A percentile compares a stretch with the other conserved stretches of the same genome.
phyloP scores from a whole-genome alignment of 768 basidiomycete species.

The Aureoboletus auriporus region DNA sequence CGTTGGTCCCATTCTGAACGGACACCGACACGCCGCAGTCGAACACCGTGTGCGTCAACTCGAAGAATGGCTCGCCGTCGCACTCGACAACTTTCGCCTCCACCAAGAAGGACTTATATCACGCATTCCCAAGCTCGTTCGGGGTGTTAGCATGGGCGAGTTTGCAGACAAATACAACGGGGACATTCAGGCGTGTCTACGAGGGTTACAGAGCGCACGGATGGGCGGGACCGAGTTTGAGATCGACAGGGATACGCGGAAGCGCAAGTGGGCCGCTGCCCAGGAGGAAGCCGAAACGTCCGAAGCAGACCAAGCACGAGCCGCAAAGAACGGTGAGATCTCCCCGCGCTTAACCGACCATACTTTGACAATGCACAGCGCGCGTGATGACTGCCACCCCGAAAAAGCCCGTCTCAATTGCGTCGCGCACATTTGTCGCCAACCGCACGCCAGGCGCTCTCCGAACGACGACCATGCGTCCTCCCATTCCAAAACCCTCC shows the following conservation, averaged over 20 bases:
- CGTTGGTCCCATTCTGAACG: too few relatives aligned
- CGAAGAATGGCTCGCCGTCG: slow-evolving; percentile 69
- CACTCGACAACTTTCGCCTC: slow-evolving; percentile 68
- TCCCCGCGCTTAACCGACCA: neutral
- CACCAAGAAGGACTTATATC: slow-evolving; percentile 73
- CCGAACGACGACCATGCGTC: slow-evolving; percentile 25
- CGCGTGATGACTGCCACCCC: slow-evolving; percentile 47
- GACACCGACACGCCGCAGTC: slow-evolving; percentile 37
- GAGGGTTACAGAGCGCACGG: slow-evolving; percentile 63
- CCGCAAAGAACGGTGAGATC: slow-evolving; percentile 56
- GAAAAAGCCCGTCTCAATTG: slow-evolving; percentile 44
- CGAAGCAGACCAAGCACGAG: slow-evolving; percentile 36
- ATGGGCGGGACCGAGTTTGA: slow-evolving; percentile 50
- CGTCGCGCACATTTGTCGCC: slow-evolving; percentile 37
- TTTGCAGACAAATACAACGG: slow-evolving; percentile 78
- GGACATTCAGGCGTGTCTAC: slow-evolving; percentile 65
- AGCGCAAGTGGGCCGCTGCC: slow-evolving; percentile 73
- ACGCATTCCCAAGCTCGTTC: slow-evolving; percentile 72
- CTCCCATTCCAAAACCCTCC: too few relatives aligned
- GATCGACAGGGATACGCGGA: slow-evolving; percentile 65
- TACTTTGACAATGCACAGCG: slow-evolving; percentile 29
- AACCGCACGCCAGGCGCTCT: slow-evolving; percentile 42
- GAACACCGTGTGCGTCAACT: slow-evolving; percentile 72
- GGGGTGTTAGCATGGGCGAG: slow-evolving; percentile 68
- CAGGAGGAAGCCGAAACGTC: slow-evolving; percentile 49